Percentiles rank a stretch among this genome's conserved stretches.
Conservation (phyloP, 108 stramenopile genomes). For the Conticribra weissflogii region DNA sequence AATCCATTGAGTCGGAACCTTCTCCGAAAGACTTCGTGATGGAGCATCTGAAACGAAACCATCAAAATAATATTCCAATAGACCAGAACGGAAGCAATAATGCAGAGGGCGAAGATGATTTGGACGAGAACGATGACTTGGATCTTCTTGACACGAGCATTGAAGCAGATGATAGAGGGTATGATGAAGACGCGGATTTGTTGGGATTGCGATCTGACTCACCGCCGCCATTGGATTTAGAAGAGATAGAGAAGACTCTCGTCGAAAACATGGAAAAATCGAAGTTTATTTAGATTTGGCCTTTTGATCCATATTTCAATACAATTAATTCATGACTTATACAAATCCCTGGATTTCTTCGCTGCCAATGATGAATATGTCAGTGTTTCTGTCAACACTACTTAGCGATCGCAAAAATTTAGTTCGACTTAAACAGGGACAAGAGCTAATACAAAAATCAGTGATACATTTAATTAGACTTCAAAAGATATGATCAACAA, state of each 20-base stretch:
- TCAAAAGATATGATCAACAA: too few species aligned
- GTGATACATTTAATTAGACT: too few species aligned
- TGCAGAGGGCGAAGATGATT: constrained; percentile 1
- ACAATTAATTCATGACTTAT: neutral
- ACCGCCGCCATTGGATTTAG: constrained; percentile 49
- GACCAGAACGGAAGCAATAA: constrained; percentile 10
- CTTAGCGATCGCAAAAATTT: too few species aligned
- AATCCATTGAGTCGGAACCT: constrained; percentile 1
- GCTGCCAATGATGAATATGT: too few species aligned
- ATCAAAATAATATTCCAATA: neutral
- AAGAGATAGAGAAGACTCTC: constrained; percentile 45
- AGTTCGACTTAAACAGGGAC: neutral
- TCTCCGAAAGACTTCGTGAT: too few species aligned
- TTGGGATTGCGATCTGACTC: constrained; percentile 46
- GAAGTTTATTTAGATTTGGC: constrained; percentile 18
- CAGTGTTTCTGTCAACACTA: too few species aligned
- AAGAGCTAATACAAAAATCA: neutral
- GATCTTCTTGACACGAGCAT: constrained; percentile 8
- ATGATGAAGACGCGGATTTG: constrained; percentile 48
- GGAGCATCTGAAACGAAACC: neutral
- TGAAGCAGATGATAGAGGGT: constrained; percentile 35
- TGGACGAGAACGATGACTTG: constrained; percentile 1
- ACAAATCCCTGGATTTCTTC: too few species aligned
- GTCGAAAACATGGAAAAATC: constrained; percentile 45
- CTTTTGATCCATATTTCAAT: neutral